Percentiles rank a stretch among this genome's conserved stretches.
phyloP scores from a whole-genome alignment of 2,329 filamentous ascomycete species.

The Zalaria sp. region DNA sequence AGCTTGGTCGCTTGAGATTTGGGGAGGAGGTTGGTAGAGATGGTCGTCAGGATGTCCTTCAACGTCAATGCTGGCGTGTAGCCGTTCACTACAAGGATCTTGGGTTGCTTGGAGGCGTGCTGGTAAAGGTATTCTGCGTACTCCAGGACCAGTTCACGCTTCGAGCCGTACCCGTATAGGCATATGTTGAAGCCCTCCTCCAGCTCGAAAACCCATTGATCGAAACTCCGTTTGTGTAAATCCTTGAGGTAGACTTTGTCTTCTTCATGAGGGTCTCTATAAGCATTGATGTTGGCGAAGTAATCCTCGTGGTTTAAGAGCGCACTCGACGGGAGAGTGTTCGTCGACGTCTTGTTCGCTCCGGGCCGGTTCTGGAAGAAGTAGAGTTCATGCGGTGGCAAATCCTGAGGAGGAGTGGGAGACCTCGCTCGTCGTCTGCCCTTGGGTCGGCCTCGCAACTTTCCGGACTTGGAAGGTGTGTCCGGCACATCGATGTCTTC shows the following conservation, averaged over 20 bases:
- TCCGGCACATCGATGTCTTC: slow-evolving; percentile 28
- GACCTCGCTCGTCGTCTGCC: slow-evolving; percentile 44
- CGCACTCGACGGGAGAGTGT: slow-evolving; percentile 59
- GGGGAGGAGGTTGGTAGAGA: slow-evolving; percentile 48
- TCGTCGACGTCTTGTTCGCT: slow-evolving; percentile 70
- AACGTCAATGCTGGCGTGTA: slow-evolving; percentile 55
- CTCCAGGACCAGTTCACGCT: slow-evolving; percentile 56
- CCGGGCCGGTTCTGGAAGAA: slow-evolving; percentile 86
- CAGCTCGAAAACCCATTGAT: slow-evolving; percentile 88
- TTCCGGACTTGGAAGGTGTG: slow-evolving; percentile 30
- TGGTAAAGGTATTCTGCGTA: slow-evolving; percentile 61
- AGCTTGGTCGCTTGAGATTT: slow-evolving; percentile 32
- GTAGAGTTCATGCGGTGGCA: slow-evolving; percentile 81
- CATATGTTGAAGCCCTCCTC: slow-evolving; percentile 77
- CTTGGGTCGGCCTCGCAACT: slow-evolving; percentile 36
- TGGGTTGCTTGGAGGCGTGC: slow-evolving; percentile 27
- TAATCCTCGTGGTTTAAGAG: slow-evolving; percentile 88
- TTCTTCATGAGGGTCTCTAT: slow-evolving; percentile 52
- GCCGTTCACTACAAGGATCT: slow-evolving; percentile 76
- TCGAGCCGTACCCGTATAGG: slow-evolving; percentile 86
- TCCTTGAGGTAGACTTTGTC: slow-evolving; percentile 60
- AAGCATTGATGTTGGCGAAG: slow-evolving; percentile 52
- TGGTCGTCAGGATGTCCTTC: slow-evolving; percentile 54
- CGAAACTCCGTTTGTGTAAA: slow-evolving; percentile 68
- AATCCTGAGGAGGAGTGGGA: slow-evolving; percentile 64